Evolutionary conservation across 495 filamentous ascomycete species (phyloP).

Genomic region (Neurospora cerealis): DNA sequence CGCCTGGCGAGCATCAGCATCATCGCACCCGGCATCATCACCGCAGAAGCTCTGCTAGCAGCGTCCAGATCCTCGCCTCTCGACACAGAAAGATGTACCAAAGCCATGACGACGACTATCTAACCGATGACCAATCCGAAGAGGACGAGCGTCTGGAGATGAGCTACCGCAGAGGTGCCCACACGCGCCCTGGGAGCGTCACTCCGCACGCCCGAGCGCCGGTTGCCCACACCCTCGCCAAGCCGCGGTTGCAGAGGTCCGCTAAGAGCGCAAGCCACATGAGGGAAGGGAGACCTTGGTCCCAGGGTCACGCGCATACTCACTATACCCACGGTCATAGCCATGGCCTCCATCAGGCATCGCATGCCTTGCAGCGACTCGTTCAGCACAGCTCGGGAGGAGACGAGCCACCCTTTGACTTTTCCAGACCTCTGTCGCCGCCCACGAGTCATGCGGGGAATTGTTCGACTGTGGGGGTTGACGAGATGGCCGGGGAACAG

Average conservation of each 20-base stretch:
- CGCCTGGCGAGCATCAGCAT: not conserved
- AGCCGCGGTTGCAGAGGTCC: conserved; percentile 20
- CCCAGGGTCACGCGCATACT: not conserved
- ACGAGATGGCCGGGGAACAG: conserved; percentile 2
- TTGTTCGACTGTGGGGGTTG: conserved; percentile 7
- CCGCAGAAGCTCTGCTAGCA: conserved; percentile 18
- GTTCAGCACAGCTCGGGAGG: not conserved
- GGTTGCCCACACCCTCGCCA: not conserved
- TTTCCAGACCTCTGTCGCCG: conserved; percentile 23
- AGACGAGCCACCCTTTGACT: conserved; percentile 15
- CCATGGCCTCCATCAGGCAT: not conserved
- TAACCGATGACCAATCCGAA: conserved; percentile 29
- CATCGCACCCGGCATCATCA: conserved; percentile 1
- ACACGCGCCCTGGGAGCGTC: conserved; percentile 11
- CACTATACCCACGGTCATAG: conserved; percentile 3
- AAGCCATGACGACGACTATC: conserved; percentile 8
- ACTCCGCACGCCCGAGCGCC: conserved; percentile 18
- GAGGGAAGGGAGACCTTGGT: conserved; percentile 12
- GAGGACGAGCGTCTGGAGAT: conserved; percentile 35
- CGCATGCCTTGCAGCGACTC: conserved; percentile 11
- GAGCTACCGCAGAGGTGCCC: conserved; percentile 9
- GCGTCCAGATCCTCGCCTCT: conserved; percentile 18
- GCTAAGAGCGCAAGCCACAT: conserved; percentile 17
- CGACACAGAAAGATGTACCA: conserved; percentile 10
- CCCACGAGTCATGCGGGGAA: conserved; percentile 1